A percentile compares a stretch with the other conserved stretches of the same genome.
These are phyloP conservation scores for Patellifolia procumbens DNA, from an alignment of 179 eudicot genomes.

Conservation along the genomic window DNA sequence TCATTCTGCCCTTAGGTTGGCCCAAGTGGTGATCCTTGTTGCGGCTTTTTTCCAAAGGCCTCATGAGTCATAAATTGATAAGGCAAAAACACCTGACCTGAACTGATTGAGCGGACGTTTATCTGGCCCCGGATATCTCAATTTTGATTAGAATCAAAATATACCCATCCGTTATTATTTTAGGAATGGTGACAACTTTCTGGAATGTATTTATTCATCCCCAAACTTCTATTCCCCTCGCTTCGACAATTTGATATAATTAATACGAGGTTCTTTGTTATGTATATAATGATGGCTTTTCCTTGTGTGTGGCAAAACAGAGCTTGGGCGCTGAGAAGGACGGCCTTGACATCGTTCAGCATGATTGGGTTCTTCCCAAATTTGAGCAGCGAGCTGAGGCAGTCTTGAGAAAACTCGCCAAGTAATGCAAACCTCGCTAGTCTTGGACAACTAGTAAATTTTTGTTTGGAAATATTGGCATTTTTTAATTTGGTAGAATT, in stretches of 20 bases:
- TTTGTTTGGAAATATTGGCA: not conserved
- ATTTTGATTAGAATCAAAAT: too few species aligned
- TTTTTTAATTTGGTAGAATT: not conserved
- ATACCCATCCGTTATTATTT: too few species aligned
- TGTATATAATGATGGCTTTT: conserved; percentile 2
- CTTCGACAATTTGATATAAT: not conserved
- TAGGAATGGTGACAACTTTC: not conserved
- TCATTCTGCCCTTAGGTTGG: not conserved
- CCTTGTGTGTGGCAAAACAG: conserved; percentile 35
- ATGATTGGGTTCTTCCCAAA: conserved; percentile 88
- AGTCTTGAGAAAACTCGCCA: conserved; percentile 63
- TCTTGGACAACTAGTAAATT: too few species aligned
- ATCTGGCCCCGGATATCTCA: too few species aligned
- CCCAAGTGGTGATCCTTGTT: not conserved
- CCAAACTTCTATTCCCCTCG: too few species aligned
- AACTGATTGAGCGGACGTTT: too few species aligned
- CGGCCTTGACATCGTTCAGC: conserved; percentile 79
- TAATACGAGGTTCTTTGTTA: not conserved
- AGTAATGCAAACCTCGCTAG: conserved; percentile 19
- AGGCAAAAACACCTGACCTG: too few species aligned
- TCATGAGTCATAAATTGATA: not conserved
- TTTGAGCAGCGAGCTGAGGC: conserved; percentile 96
- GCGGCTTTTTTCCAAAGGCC: not conserved
- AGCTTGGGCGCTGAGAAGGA: conserved; percentile 95
- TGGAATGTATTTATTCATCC: too few species aligned